A percentile compares a stretch with the other conserved stretches of the same genome.
These are phyloP conservation scores for Penicillium sp. DNA, from an alignment of 2,329 filamentous ascomycete species.

Conservation along the genomic window DNA sequence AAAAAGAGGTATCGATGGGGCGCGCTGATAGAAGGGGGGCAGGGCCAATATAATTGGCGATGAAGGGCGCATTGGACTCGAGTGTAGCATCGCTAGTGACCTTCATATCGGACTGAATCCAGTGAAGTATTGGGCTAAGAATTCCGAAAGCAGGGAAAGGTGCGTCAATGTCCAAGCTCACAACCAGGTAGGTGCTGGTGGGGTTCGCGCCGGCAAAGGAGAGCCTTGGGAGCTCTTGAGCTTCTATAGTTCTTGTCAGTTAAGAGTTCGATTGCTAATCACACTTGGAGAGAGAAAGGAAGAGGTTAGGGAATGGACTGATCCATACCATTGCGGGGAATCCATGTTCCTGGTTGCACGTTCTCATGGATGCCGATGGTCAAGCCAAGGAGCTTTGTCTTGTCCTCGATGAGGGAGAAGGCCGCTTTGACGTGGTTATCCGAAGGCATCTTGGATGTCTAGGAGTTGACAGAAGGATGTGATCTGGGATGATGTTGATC, in stretches of 20 bases:
- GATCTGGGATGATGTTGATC: not conserved
- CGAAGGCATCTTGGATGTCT: conserved; percentile 15
- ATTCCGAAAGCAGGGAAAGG: conserved; percentile 30
- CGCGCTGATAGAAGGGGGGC: conserved; percentile 46
- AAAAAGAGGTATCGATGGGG: conserved; percentile 54
- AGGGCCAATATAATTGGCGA: conserved; percentile 45
- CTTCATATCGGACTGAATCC: conserved; percentile 31
- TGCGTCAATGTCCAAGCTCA: conserved; percentile 32
- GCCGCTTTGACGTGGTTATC: conserved; percentile 14
- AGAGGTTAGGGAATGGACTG: fast-evolving
- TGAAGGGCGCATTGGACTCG: conserved; percentile 19
- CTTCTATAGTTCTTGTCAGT: conserved; percentile 11
- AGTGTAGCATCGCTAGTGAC: conserved; percentile 10
- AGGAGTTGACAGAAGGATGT: not conserved
- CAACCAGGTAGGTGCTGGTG: conserved; percentile 25
- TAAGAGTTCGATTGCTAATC: not conserved
- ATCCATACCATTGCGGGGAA: conserved; percentile 31
- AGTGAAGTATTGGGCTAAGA: conserved; percentile 33
- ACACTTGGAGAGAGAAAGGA: not conserved
- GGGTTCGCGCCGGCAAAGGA: conserved; percentile 15
- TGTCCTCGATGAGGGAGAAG: conserved; percentile 30
- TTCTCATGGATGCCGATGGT: conserved; percentile 25
- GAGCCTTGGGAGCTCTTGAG: conserved; percentile 22
- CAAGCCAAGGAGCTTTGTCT: conserved; percentile 35
- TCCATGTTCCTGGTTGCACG: conserved; percentile 31